Evolutionary conservation across 768 basidiomycete genomes (phyloP).

Genomic region (Psilocybe tampanensis): DNA sequence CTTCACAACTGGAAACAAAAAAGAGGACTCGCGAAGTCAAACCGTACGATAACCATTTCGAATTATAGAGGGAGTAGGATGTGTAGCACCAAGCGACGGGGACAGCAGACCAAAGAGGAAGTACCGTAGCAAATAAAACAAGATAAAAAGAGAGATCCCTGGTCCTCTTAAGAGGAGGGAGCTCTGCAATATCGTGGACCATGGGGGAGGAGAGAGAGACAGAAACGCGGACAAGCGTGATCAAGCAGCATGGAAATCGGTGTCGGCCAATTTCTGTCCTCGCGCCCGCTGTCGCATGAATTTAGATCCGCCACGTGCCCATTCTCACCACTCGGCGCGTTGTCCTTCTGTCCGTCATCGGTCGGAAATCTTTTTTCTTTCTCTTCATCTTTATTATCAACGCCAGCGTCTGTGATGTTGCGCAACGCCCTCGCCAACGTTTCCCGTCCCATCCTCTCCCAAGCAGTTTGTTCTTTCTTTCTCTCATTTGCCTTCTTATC

Average conservation of each 20-base stretch:
- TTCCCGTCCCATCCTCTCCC: conserved; percentile 52
- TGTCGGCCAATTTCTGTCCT: background rate
- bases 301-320: conserved; percentile 11
- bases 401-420: conserved; percentile 54
- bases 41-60: conserved; percentile 42
- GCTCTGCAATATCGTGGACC: conserved; percentile 41
- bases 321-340: conserved; percentile 6
- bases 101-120: conserved; percentile 65
- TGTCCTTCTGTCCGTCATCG: conserved; percentile 5
- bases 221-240: no score
- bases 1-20: conserved; percentile 60
- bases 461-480: conserved; percentile 45
- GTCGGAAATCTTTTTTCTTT: conserved; percentile 24
- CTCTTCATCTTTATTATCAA: conserved; percentile 30
- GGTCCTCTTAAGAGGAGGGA: conserved; percentile 34
- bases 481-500: background rate
- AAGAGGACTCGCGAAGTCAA: conserved; percentile 44
- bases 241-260: no score
- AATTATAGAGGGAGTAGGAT: conserved; percentile 47
- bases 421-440: conserved; percentile 63
- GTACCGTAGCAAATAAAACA: conserved; percentile 55
- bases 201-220: conserved; percentile 6
- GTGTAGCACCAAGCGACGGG: conserved; percentile 71
- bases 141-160: conserved; percentile 58
- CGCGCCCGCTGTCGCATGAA: background rate